Conservation (phyloP, 495 filamentous ascomycete species). For the Trichoderma erinaceum region DNA sequence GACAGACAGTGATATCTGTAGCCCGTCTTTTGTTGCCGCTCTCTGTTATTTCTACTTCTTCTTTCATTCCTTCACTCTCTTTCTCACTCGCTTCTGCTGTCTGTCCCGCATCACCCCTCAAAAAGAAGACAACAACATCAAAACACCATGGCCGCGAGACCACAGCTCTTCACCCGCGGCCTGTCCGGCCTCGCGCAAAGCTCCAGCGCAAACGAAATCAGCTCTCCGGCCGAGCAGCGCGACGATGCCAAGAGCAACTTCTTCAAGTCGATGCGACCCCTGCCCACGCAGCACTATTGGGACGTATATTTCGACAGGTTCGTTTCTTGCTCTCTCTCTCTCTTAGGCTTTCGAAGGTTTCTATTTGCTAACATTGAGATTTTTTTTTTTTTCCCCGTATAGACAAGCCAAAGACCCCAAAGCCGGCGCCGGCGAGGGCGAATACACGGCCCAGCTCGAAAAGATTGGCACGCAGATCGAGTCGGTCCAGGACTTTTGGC, state of each 20-base stretch:
- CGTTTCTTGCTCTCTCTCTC: constrained; percentile 16
- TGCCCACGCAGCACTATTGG: constrained; percentile 57
- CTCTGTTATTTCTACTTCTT: not conserved
- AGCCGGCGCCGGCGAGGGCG: constrained; percentile 26
- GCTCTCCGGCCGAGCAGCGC: constrained; percentile 49
- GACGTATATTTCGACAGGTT: constrained; percentile 54
- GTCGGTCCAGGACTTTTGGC: constrained; percentile 78
- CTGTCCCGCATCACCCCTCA: too few relatives aligned
- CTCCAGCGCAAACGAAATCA: constrained; percentile 43
- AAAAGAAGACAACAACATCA: not conserved
- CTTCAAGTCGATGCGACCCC: constrained; percentile 51
- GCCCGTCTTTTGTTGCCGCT: too few relatives aligned
- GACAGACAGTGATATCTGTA: too few relatives aligned
- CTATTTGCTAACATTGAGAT: constrained; percentile 20
- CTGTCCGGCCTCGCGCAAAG: constrained; percentile 47
- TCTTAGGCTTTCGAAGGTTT: too few relatives aligned
- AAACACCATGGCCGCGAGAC: constrained; percentile 42
- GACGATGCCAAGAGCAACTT: constrained; percentile 56
- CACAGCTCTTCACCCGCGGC: constrained; percentile 48
- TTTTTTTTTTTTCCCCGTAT: not conserved
- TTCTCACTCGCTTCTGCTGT: too few relatives aligned
- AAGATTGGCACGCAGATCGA: constrained; percentile 62
- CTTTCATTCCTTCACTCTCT: not conserved
- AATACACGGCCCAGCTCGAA: constrained; percentile 61
- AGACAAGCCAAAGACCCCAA: constrained; percentile 31